Conservation (phyloP, 2,329 filamentous ascomycete species). For the Aspergillus fijiensis region DNA sequence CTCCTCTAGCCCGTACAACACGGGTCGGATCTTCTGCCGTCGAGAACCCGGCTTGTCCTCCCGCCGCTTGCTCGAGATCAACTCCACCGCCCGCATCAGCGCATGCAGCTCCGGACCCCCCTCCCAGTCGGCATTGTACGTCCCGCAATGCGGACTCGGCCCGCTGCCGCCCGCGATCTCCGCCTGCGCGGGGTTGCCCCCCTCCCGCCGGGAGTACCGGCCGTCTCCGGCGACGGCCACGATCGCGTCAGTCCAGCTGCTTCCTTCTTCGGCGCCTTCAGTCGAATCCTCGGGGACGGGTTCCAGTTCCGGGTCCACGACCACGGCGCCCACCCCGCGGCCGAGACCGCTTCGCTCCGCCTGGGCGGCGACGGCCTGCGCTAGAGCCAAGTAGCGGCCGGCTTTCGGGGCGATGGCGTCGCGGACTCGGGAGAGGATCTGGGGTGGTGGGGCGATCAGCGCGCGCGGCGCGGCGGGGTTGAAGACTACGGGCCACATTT, state of each 20-base stretch:
- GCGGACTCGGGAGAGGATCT: conserved; percentile 35
- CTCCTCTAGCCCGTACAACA: conserved; percentile 30
- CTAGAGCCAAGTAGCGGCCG: conserved; percentile 42
- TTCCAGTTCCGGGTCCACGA: conserved; percentile 45
- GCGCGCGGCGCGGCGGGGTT: conserved; percentile 47
- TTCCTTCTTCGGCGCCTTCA: conserved; percentile 19
- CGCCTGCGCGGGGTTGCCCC: conserved; percentile 23
- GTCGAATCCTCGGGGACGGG: conserved; percentile 14
- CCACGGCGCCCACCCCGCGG: conserved; percentile 44
- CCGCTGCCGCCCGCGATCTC: conserved; percentile 20
- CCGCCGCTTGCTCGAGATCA: conserved; percentile 44
- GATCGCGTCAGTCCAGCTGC: conserved; percentile 36
- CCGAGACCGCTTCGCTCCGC: conserved; percentile 38
- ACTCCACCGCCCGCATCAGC: conserved; percentile 46
- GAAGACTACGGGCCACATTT: conserved; percentile 45
- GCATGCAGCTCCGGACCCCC: conserved; percentile 49
- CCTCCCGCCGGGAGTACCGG: conserved; percentile 37
- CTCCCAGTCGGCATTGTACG: conserved; percentile 38
- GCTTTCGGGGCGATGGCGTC: conserved; percentile 39
- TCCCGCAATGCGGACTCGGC: conserved; percentile 26
- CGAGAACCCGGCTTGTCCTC: conserved; percentile 21
- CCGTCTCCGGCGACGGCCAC: conserved; percentile 48
- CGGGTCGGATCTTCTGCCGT: conserved; percentile 13
- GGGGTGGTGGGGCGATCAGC: conserved; percentile 43
- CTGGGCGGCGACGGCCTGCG: conserved; percentile 40